Conservation (phyloP, 1,139 yeast species). For the Arxiozyma telluris region DNA sequence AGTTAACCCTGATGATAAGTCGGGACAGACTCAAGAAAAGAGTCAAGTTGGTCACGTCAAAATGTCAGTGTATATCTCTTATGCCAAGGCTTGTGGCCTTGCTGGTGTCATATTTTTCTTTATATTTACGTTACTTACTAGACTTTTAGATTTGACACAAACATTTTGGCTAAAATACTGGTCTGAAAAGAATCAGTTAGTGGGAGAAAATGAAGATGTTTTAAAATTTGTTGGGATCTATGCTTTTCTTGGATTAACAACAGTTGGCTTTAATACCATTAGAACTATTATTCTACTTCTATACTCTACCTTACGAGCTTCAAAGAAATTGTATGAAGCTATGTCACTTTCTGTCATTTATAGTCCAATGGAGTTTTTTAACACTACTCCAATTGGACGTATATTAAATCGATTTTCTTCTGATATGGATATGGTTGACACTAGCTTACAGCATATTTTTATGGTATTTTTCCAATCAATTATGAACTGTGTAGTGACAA, state of each 20-base stretch:
- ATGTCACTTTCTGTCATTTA: constrained; percentile 57
- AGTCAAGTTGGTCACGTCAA: constrained; percentile 57
- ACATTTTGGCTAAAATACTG: constrained; percentile 54
- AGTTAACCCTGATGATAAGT: constrained; percentile 25
- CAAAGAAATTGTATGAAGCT: constrained; percentile 48
- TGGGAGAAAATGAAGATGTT: constrained; percentile 41
- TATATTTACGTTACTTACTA: constrained; percentile 35
- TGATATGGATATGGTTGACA: constrained; percentile 59
- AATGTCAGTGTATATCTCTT: constrained; percentile 50
- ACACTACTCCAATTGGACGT: constrained; percentile 75
- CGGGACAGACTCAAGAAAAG: constrained; percentile 36
- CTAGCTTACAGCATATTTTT: constrained; percentile 40
- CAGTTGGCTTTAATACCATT: constrained; percentile 40
- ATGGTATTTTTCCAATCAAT: constrained; percentile 37
- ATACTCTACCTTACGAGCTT: constrained; percentile 56
- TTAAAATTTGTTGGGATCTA: constrained; percentile 51
- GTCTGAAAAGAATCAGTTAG: constrained; percentile 45
- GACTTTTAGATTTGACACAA: constrained; percentile 40
- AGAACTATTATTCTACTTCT: constrained; percentile 52
- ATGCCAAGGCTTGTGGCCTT: constrained; percentile 61
- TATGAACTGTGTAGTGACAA: constrained; percentile 40
- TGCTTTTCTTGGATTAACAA: constrained; percentile 47
- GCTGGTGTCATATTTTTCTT: constrained; percentile 42
- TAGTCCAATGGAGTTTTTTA: constrained; percentile 72
- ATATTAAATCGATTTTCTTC: constrained; percentile 61